A percentile compares a stretch with the other conserved stretches of the same genome.
phyloP scores from a whole-genome alignment of 225 moss, liverwort and hornwort species.

The Polytrichum formosum region DNA sequence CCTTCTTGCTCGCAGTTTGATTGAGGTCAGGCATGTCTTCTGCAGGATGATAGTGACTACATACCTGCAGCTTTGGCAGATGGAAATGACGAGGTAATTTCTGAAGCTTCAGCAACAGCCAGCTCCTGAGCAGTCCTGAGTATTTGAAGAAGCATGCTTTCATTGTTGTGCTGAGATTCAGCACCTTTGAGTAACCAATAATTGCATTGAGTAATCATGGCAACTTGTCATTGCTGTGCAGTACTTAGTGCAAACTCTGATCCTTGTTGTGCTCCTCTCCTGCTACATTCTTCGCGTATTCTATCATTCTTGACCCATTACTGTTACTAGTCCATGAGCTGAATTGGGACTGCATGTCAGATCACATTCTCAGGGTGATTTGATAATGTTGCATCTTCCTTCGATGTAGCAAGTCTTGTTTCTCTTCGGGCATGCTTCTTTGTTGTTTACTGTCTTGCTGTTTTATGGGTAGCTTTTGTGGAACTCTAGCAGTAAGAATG shows the following conservation, averaged over 20 bases:
- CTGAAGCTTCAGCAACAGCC: slow-evolving; percentile 36
- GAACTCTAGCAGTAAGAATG: too few relatives aligned
- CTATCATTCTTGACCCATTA: background rate
- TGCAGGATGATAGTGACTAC: slow-evolving; percentile 92
- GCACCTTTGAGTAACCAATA: background rate
- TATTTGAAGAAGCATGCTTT: slow-evolving; percentile 31
- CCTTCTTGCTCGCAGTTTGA: slow-evolving; percentile 51
- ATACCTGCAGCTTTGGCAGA: slow-evolving; percentile 60
- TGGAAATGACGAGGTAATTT: slow-evolving; percentile 77
- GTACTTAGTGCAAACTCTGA: background rate
- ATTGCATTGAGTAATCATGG: background rate
- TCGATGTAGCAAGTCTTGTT: too few relatives aligned
- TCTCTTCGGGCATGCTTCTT: too few relatives aligned
- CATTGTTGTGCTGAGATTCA: slow-evolving; percentile 41
- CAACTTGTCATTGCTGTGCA: slow-evolving; percentile 2
- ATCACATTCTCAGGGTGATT: too few relatives aligned
- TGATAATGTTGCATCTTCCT: too few relatives aligned
- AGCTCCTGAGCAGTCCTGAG: slow-evolving; percentile 17
- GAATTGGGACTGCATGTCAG: too few relatives aligned
- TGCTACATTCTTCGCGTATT: background rate
- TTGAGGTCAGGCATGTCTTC: slow-evolving; percentile 62
- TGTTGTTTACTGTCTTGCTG: too few relatives aligned
- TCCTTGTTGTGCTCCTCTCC: background rate
- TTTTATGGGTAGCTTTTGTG: too few relatives aligned
- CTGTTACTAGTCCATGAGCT: too few relatives aligned